Evolutionary conservation across 2,329 filamentous ascomycete species (phyloP).

Genomic region (Aspergillus fructus): DNA sequence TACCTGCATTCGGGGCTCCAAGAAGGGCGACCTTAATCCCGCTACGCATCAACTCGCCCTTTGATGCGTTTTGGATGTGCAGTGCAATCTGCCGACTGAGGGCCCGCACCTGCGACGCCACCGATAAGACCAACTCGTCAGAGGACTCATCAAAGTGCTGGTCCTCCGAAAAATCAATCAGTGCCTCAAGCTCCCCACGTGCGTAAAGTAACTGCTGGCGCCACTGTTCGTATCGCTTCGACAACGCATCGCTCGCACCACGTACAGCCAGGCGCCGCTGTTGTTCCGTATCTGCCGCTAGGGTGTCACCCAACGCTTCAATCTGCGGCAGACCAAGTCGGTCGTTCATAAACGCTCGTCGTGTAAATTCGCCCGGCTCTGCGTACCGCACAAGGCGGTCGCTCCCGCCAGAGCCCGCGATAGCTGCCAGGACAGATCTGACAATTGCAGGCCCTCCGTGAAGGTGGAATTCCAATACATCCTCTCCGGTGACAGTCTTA

Average conservation of each 20-base stretch:
- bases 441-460: conserved; percentile 89
- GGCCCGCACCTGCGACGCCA: conserved; percentile 61
- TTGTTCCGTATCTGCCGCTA: conserved; percentile 78
- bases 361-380: conserved; percentile 93
- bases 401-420: conserved; percentile 50
- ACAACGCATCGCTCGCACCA: conserved; percentile 68
- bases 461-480: conserved; percentile 89
- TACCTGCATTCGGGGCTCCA: conserved; percentile 90
- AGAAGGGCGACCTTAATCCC: conserved; percentile 85
- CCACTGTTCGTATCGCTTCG: conserved; percentile 80
- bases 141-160: conserved; percentile 94
- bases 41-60: conserved; percentile 77
- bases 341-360: conserved; percentile 83
- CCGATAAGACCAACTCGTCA: conserved; percentile 66
- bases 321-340: conserved; percentile 84
- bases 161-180: conserved; percentile 97
- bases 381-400: conserved; percentile 69
- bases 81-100: conserved; percentile 64
- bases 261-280: conserved; percentile 84
- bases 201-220: conserved; percentile 73
- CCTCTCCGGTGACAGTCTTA: conserved; percentile 84
- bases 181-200: conserved; percentile 85
- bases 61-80: conserved; percentile 74
- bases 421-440: conserved; percentile 77
- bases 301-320: conserved; percentile 61